phyloP scores from a whole-genome alignment of 495 filamentous ascomycete genomes.

The Halenospora varia region DNA sequence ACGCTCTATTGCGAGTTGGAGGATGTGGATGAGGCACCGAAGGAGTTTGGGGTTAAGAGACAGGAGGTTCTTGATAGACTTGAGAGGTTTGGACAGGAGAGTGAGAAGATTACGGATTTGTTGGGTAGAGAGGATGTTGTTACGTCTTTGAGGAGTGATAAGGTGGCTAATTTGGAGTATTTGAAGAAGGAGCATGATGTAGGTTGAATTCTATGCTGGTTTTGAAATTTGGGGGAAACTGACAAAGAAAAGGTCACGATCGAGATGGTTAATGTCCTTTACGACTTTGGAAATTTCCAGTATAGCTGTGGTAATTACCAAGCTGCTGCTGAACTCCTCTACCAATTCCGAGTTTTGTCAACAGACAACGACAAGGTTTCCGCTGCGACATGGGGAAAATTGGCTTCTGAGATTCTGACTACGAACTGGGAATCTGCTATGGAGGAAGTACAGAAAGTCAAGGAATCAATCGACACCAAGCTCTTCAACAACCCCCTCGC shows the following conservation, averaged over 20 bases:
- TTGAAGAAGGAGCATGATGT: conserved; percentile 90
- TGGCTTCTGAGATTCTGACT: conserved; percentile 88
- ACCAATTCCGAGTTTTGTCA: conserved; percentile 93
- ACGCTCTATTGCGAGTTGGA: conserved; percentile 83
- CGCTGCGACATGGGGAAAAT: conserved; percentile 92
- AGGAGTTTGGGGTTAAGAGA: conserved; percentile 81
- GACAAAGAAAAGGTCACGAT: conserved; percentile 59
- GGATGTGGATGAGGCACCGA: conserved; percentile 68
- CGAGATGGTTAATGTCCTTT: conserved; percentile 92
- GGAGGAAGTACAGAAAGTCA: conserved; percentile 91
- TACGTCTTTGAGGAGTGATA: conserved; percentile 84
- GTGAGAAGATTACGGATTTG: conserved; percentile 76
- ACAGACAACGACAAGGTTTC: conserved; percentile 97
- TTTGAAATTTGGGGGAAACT: conserved; percentile 11
- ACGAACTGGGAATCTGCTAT: conserved; percentile 94
- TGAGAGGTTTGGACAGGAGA: conserved; percentile 78
- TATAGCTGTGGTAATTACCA: conserved; percentile 93
- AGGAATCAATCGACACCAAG: conserved; percentile 85
- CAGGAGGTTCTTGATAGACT: conserved; percentile 82
- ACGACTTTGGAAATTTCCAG: conserved; percentile 91
- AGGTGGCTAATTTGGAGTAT: conserved; percentile 94
- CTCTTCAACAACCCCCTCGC: conserved; percentile 93
- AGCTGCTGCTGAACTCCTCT: conserved; percentile 82
- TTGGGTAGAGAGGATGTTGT: conserved; percentile 84
- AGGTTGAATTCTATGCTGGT: conserved; percentile 24